Base-by-base conservation (phyloP, 768 basidiomycete genomes). In the Lactifluus echinatus region DNA sequence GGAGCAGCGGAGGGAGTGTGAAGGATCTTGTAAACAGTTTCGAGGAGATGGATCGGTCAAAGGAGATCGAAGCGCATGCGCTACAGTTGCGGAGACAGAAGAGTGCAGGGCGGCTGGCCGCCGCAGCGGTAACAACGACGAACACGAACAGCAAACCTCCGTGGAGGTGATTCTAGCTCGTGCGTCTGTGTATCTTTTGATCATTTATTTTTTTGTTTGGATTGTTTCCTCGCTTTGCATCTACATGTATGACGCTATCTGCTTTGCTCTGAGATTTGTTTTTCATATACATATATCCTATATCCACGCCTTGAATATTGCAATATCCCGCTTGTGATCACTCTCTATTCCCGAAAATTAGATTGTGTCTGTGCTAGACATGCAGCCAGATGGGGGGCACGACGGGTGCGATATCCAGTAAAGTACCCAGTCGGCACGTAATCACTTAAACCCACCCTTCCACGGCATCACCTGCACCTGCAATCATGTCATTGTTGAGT, bases 1-100 rank as follows among this genome's bases (percentile, higher is more conserved):
- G 82, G 64, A 82, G 79, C 57, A 87, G 87, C 64, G 80, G 79
- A 14, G 75, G 77, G 50, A 88, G 85, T 63, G 88, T 90, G 56
- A 87, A 78, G 69, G 87, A 89, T 50, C 67, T 90, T 53, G 80
- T 89, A 50, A 75, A 70, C 66, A 77, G 73, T 29, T 90, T 82
- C 64, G 86, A 89, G 69, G 68, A 63, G 55, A 44, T 74, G 63
- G 72, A 74, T 21, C 69, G 74, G 65, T 65, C 64, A 47, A 66
- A 50, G 51, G 57, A 57, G 56, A 67, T 63, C 37, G 66, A 63
- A 48, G 64, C 63, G 56, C 69, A 61, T 56, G 54, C 52, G 6
- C 65, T 65, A 42, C 50, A 73, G 66, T 68, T 69, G 65, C 66
- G 70, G 53, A 68, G 70, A 53, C 68, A 65, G 66, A 75, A 73